phyloP scores from a whole-genome alignment of 2,329 filamentous ascomycete species.

The Colletotrichum viniferum region DNA sequence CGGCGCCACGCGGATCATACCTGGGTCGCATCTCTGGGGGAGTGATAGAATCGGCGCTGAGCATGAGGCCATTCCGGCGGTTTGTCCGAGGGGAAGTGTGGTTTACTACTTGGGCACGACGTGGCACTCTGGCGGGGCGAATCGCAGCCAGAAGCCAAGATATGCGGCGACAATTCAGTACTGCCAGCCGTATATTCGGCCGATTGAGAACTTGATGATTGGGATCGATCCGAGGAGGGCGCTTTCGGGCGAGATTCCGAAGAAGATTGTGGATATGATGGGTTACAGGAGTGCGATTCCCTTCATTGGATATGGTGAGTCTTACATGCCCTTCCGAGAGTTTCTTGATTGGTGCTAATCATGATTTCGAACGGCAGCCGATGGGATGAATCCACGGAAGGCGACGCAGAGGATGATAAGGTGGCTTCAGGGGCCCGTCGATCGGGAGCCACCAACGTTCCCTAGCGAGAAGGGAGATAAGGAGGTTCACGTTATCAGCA shows the following conservation, averaged over 20 bases:
- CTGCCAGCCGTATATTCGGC: constrained; percentile 43
- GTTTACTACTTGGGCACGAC: constrained; percentile 38
- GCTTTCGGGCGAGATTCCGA: constrained; percentile 21
- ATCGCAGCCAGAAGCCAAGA: constrained; percentile 31
- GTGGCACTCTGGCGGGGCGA: constrained; percentile 41
- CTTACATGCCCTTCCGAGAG: accelerated
- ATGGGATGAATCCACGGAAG: background rate
- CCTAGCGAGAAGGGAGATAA: background rate
- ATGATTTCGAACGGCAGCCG: background rate
- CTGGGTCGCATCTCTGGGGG: constrained; percentile 38
- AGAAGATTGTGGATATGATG: constrained; percentile 27
- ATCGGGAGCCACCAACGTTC: background rate
- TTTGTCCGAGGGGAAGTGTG: constrained; percentile 39
- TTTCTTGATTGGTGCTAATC: background rate
- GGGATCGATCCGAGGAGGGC: constrained; percentile 30
- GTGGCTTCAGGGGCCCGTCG: background rate
- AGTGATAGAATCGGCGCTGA: constrained; percentile 24
- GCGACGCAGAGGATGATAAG: background rate
- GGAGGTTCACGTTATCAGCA: background rate
- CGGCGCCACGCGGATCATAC: constrained; percentile 38
- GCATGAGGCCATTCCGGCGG: constrained; percentile 33
- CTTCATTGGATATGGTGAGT: constrained; percentile 26
- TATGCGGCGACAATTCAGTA: constrained; percentile 43
- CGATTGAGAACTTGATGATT: constrained; percentile 39
- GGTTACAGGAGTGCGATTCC: constrained; percentile 27